These are phyloP conservation scores for Trypanosoma avium DNA, from an alignment of 208 protist species.

Conservation along the genomic window DNA sequence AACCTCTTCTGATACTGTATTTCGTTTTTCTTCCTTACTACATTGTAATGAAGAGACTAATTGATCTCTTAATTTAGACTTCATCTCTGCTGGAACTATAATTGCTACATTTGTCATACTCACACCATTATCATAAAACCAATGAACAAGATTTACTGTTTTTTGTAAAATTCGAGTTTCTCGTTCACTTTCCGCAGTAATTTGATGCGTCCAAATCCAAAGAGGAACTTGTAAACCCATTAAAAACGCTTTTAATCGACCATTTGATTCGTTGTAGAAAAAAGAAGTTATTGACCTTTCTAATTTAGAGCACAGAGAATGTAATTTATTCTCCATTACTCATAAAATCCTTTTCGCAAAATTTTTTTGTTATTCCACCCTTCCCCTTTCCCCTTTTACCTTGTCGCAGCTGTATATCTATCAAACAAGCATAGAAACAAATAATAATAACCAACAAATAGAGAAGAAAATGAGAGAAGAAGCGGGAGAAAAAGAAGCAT, in stretches of 20 bases:
- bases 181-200: slow-evolving; percentile 21
- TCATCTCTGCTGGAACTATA: slow-evolving; percentile 63
- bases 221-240: slow-evolving; percentile 78
- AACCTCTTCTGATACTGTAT: slow-evolving; percentile 13
- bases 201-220: slow-evolving; percentile 80
- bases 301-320: slow-evolving; percentile 18
- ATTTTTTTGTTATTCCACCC: too few species aligned
- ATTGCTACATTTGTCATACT: slow-evolving; percentile 49
- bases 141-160: slow-evolving; percentile 53
- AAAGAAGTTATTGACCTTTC: slow-evolving; percentile 62
- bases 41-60: slow-evolving; percentile 6
- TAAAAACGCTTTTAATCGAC: slow-evolving; percentile 31
- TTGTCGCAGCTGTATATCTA: background rate
- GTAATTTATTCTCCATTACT: slow-evolving; percentile 24
- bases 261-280: slow-evolving; percentile 51
- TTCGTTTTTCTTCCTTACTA: background rate
- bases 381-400: background rate
- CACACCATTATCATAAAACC: slow-evolving; percentile 59
- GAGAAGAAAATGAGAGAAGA: background rate
- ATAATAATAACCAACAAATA: slow-evolving; percentile 4
- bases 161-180: slow-evolving; percentile 51
- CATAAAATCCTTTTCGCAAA: background rate
- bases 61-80: slow-evolving; percentile 31
- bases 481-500: slow-evolving; percentile 1
- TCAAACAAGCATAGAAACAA: background rate